Evolutionary conservation across 1,284 basidiomycete species (phyloP).

Genomic region (Moesziomyces sp.): DNA sequence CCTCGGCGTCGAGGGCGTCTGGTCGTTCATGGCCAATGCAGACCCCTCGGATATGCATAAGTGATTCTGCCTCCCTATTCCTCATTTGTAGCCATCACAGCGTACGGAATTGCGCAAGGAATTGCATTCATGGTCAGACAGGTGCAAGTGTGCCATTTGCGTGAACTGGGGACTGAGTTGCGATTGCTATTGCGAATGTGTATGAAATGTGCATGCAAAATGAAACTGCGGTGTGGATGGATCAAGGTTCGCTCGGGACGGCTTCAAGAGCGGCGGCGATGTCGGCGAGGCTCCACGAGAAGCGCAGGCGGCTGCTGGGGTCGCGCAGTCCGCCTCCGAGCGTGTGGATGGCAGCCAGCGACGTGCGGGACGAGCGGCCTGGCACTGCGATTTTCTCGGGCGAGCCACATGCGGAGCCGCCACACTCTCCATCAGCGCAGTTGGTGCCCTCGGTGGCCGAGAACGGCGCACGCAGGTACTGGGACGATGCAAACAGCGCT

Average conservation of each 20-base stretch:
- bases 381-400: neutral
- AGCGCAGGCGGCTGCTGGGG: constrained; percentile 28
- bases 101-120: no score
- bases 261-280: constrained; percentile 10
- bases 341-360: neutral
- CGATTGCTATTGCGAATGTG: no score
- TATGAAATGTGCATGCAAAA: neutral
- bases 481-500: constrained; percentile 6
- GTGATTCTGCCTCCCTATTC: constrained; percentile 15
- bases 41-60: constrained; percentile 58
- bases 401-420: constrained; percentile 5
- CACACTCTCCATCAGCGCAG: constrained; percentile 5
- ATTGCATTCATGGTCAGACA: no score
- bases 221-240: neutral
- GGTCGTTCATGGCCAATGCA: constrained; percentile 62
- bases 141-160: no score
- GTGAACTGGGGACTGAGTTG: no score
- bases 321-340: constrained; percentile 21
- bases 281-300: constrained; percentile 25
- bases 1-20: constrained; percentile 61
- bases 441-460: neutral
- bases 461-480: constrained; percentile 28
- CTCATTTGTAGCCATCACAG: no score
- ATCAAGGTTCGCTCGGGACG: neutral
- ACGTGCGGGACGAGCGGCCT: neutral